Percentiles rank a stretch among this genome's conserved stretches.
Conservation (phyloP, 352 stramenopile genomes). For the Globisporangium irregulare region DNA sequence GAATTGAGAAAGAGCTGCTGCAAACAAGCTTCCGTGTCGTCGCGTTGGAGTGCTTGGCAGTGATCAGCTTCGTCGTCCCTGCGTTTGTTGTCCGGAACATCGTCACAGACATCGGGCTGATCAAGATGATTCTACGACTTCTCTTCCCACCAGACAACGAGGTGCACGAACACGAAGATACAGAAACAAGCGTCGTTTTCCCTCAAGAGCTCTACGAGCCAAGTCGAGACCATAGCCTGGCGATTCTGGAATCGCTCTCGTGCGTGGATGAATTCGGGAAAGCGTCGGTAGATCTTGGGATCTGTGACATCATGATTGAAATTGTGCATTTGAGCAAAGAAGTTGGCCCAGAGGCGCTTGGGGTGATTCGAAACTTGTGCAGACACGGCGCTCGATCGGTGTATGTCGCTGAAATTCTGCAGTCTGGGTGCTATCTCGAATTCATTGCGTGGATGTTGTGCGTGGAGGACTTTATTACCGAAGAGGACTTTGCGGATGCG, state of each 20-base stretch:
- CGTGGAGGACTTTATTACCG: slow-evolving; percentile 57
- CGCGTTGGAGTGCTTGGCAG: slow-evolving; percentile 61
- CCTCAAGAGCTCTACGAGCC: slow-evolving; percentile 60
- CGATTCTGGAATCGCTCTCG: slow-evolving; percentile 53
- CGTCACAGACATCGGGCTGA: slow-evolving; percentile 42
- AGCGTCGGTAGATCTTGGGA: slow-evolving; percentile 47
- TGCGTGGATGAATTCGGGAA: slow-evolving; percentile 53
- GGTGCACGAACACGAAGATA: slow-evolving; percentile 61
- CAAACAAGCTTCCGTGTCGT: slow-evolving; percentile 54
- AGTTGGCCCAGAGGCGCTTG: slow-evolving; percentile 48
- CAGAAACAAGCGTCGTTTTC: slow-evolving; percentile 46
- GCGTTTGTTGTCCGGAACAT: slow-evolving; percentile 58
- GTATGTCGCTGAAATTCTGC: slow-evolving; percentile 60
- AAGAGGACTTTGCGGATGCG: slow-evolving; percentile 55
- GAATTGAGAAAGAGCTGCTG: slow-evolving; percentile 41
- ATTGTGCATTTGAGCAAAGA: slow-evolving; percentile 58
- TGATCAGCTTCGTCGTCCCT: slow-evolving; percentile 53
- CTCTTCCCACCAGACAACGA: slow-evolving; percentile 77
- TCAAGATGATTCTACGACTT: slow-evolving; percentile 75
- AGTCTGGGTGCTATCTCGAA: slow-evolving; percentile 72
- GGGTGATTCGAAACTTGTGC: slow-evolving; percentile 70
- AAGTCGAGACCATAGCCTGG: slow-evolving; percentile 57
- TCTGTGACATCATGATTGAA: slow-evolving; percentile 81
- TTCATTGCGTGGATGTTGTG: slow-evolving; percentile 76
- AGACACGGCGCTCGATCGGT: slow-evolving; percentile 38